Evolutionary conservation across 768 basidiomycete species (phyloP).

Genomic region (Mycena capillaripes): DNA sequence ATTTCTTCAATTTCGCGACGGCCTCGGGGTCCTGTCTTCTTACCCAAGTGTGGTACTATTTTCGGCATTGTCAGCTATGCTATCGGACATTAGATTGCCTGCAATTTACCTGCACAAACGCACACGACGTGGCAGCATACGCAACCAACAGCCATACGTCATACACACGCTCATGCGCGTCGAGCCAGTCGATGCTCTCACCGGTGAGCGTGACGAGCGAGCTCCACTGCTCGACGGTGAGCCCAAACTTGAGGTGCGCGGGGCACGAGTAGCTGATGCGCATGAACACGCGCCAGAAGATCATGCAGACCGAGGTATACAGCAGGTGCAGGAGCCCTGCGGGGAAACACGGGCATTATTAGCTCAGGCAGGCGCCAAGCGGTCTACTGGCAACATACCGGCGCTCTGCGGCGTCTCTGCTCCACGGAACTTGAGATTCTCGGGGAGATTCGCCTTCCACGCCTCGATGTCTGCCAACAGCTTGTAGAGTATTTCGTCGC

Average conservation of each 20-base stretch:
- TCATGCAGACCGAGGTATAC: conserved; percentile 92
- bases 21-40: conserved; percentile 84
- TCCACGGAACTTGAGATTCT: conserved; percentile 83
- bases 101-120: conserved; percentile 87
- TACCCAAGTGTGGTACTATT: conserved; percentile 94
- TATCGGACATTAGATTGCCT: conserved; percentile 4
- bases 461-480: conserved; percentile 76
- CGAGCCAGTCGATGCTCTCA: conserved; percentile 92
- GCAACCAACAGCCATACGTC: conserved; percentile 91
- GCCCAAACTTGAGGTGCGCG: conserved; percentile 87
- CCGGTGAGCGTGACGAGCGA: conserved; percentile 79
- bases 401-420: conserved; percentile 73
- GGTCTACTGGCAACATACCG: conserved; percentile 55
- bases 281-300: conserved; percentile 99
- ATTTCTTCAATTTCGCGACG: conserved; percentile 78
- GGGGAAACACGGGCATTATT: conserved; percentile 4
- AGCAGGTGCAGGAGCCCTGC: conserved; percentile 90
- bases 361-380: not conserved
- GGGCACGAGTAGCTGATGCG: conserved; percentile 95
- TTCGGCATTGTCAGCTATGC: conserved; percentile 13
- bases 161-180: conserved; percentile 82
- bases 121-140: conserved; percentile 90
- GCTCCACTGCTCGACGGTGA: conserved; percentile 87
- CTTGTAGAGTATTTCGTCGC: conserved; percentile 80
- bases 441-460: conserved; percentile 87